These are phyloP conservation scores for Apiospora kogelbergensis DNA, from an alignment of 2,329 filamentous ascomycete species.

Conservation along the genomic window DNA sequence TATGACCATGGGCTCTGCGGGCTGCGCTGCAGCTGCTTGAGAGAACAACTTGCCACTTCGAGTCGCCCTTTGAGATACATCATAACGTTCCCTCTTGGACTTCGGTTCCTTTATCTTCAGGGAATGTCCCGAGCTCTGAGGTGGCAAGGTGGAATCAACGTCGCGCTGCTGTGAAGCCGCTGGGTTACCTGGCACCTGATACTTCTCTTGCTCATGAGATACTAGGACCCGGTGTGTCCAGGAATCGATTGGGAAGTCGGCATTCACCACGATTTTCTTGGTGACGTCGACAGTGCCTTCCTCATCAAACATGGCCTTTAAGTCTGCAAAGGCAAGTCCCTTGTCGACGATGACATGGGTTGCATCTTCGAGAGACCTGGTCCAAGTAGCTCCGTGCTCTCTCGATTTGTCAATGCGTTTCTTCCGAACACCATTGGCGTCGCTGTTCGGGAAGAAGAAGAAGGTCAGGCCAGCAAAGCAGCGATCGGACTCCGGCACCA, in stretches of 20 bases:
- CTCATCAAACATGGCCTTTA: conserved; percentile 58
- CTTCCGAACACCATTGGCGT: conserved; percentile 65
- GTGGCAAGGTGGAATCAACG: conserved; percentile 11
- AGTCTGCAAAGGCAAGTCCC: conserved; percentile 60
- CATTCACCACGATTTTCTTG: conserved; percentile 60
- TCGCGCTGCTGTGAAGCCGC: not conserved
- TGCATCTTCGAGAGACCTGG: conserved; percentile 55
- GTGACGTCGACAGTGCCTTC: conserved; percentile 19
- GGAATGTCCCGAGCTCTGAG: conserved; percentile 32
- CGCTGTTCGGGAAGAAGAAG: conserved; percentile 81
- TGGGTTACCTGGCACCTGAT: conserved; percentile 51
- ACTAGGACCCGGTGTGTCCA: conserved; percentile 58
- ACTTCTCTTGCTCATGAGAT: conserved; percentile 59
- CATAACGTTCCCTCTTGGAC: conserved; percentile 36
- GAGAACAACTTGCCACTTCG: conserved; percentile 34
- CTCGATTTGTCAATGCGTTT: conserved; percentile 73
- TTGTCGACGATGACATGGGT: conserved; percentile 83
- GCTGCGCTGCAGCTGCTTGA: conserved; percentile 16
- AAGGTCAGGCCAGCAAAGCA: conserved; percentile 64
- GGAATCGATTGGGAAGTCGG: conserved; percentile 69
- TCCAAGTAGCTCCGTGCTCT: conserved; percentile 75
- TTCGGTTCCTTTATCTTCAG: conserved; percentile 49
- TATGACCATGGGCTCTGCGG: not conserved
- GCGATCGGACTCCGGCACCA: conserved; percentile 51
- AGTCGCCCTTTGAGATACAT: conserved; percentile 38